Evolutionary conservation across 208 protist species (phyloP), one percentile per base, ranked within the genome.

Genomic region (Acanthamoeba lenticulata): DNA sequence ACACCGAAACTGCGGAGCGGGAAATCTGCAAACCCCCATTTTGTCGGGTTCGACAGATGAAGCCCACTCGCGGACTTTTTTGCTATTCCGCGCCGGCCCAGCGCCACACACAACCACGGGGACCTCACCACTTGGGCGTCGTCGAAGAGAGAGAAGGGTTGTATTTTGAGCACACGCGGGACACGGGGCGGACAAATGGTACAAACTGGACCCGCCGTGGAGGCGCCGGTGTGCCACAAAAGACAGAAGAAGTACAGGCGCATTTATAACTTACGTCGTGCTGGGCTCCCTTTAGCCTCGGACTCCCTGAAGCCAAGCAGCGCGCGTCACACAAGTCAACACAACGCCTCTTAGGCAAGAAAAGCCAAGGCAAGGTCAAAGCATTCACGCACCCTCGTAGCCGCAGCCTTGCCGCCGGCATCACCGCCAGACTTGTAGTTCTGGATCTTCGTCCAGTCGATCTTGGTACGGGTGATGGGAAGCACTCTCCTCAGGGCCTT

Each of bases 371-470:
- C 19, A 21, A 79, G 69, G 15, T 15, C 45, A 17, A 24, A 21
- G 52, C 21, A 62, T 52, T 38, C 24, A 69, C 60, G 34, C 29
- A 79, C 69, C 69, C 69, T 79, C 32, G 69, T 38, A 45, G 69
- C 69, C 32, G 69, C 69, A 32, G 69, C 69, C 69, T 79, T 79
- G 29, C 69, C 69, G 40, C 69, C 69, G 44, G 69, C 69, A 79
- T 79, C 69, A 45, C 69, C 69, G 38, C 83, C 83, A 27, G 67
- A 24, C 62, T 93, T 93, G 89, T 93, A 83, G 69, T 94, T 85
- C 13, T 72, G 52, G 15, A 97, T 95, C 93, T 97, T 97, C 79
- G 94, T 40, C 96, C 96, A 98, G 72, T 98, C 96, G 45, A 98
- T 94, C 81, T 85, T 97, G 5, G 47, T 83, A 57, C 94, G 94